Evolutionary conservation across 78 protist species (phyloP).

Genomic region (Polysphondylium violaceum): DNA sequence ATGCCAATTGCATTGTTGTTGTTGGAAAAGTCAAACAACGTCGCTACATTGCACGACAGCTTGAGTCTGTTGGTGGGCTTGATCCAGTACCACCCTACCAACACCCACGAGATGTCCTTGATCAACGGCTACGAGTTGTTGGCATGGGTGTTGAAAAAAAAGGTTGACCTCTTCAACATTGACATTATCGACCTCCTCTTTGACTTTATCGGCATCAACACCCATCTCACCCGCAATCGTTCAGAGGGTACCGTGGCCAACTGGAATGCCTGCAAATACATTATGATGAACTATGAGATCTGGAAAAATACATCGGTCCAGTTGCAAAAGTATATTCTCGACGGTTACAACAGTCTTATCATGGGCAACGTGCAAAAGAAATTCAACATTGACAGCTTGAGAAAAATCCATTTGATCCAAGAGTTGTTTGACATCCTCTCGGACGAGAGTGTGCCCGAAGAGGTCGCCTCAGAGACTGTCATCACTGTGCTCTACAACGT

Average conservation of each 20-base stretch:
- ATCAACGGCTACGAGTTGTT: slow-evolving; percentile 62
- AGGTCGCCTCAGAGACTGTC: slow-evolving; percentile 13
- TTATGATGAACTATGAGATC: slow-evolving; percentile 44
- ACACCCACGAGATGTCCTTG: slow-evolving; percentile 67
- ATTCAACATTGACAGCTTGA: slow-evolving; percentile 44
- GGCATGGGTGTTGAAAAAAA: slow-evolving; percentile 55
- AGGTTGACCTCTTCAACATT: background rate
- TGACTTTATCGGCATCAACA: slow-evolving; percentile 61
- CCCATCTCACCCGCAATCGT: background rate
- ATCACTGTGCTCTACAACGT: slow-evolving; percentile 41
- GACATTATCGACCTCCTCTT: slow-evolving; percentile 33
- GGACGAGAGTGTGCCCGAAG: slow-evolving; percentile 12
- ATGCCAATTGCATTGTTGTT: slow-evolving; percentile 70
- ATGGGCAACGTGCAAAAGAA: slow-evolving; percentile 21
- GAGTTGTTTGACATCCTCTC: slow-evolving; percentile 48
- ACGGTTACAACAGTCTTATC: slow-evolving; percentile 59
- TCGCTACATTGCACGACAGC: slow-evolving; percentile 31
- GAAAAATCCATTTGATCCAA: slow-evolving; percentile 57
- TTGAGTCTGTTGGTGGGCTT: slow-evolving; percentile 44
- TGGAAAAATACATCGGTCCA: slow-evolving; percentile 25
- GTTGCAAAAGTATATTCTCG: slow-evolving; percentile 18
- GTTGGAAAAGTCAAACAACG: slow-evolving; percentile 38
- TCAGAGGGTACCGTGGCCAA: slow-evolving; percentile 72
- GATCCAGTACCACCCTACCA: slow-evolving; percentile 70
- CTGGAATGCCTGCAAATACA: slow-evolving; percentile 72